Evolutionary conservation across 1,139 yeast genomes (phyloP).

Genomic region (Debaryomycetaceae sp.): DNA sequence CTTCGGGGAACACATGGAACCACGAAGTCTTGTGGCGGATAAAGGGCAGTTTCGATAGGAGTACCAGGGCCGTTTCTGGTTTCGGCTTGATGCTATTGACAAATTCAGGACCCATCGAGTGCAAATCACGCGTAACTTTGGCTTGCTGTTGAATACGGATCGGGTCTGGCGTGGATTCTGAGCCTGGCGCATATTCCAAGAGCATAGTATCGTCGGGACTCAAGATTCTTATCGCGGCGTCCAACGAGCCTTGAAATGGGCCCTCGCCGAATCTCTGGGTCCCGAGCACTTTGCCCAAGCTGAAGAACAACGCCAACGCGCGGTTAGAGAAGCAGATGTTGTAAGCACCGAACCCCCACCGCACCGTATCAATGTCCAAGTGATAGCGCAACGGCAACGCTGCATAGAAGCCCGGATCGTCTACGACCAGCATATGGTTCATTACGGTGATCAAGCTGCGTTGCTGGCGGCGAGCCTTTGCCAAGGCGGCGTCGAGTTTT

Average conservation of each 20-base stretch:
- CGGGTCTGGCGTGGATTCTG: conserved; percentile 18
- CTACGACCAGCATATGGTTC: conserved; percentile 93
- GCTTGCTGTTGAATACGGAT: conserved; percentile 23
- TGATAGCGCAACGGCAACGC: conserved; percentile 67
- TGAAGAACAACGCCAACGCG: conserved; percentile 52
- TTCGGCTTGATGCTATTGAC: conserved; percentile 18
- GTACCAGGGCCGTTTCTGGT: conserved; percentile 18
- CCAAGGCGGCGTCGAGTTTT: conserved; percentile 51
- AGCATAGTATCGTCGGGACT: conserved; percentile 69
- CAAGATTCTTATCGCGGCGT: conserved; percentile 78
- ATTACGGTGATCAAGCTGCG: conserved; percentile 77
- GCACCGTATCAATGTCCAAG: conserved; percentile 50
- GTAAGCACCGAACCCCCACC: conserved; percentile 95
- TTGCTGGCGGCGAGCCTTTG: conserved; percentile 52
- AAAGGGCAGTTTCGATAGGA: conserved; percentile 36
- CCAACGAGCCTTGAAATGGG: conserved; percentile 84
- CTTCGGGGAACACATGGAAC: conserved; percentile 96
- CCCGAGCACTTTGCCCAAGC: conserved; percentile 77
- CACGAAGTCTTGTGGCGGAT: conserved; percentile 60
- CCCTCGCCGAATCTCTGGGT: conserved; percentile 86
- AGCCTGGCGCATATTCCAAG: conserved; percentile 33
- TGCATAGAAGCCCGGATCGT: conserved; percentile 89
- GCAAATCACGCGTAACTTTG: conserved; percentile 9
- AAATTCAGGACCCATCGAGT: conserved; percentile 8
- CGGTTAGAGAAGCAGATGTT: conserved; percentile 72